These are phyloP conservation scores for Kwoniella sp. DNA, from an alignment of 768 basidiomycete genomes.

Conservation along the genomic window DNA sequence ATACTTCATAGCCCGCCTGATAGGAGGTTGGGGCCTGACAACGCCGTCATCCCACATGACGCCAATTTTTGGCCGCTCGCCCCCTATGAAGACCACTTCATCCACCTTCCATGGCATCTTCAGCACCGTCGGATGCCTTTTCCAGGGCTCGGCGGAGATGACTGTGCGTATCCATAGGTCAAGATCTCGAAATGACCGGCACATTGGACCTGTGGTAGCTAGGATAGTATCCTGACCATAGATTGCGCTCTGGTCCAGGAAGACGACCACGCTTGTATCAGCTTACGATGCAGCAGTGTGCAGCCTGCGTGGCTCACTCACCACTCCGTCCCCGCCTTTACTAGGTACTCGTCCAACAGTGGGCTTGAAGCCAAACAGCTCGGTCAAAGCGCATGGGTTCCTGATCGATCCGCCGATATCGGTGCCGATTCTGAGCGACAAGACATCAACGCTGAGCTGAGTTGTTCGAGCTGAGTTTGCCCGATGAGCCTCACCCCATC, in stretches of 20 bases:
- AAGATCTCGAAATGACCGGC: conserved; percentile 27
- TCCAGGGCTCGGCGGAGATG: conserved; percentile 29
- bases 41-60: conserved; percentile 47
- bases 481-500: neutral
- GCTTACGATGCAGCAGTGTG: too few relatives aligned
- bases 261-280: too few relatives aligned
- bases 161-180: conserved; percentile 24
- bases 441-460: too few relatives aligned
- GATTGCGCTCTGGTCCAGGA: conserved; percentile 7
- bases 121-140: conserved; percentile 13
- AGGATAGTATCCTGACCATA: conserved; percentile 25
- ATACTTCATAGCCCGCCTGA: conserved; percentile 57
- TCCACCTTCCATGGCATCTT: conserved; percentile 33
- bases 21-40: conserved; percentile 36
- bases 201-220: conserved; percentile 34
- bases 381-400: conserved; percentile 16
- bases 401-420: conserved; percentile 41
- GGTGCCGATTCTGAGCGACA: conserved; percentile 27
- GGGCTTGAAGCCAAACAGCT: conserved; percentile 31
- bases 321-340: neutral
- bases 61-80: conserved; percentile 30
- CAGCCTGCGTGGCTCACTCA: too few relatives aligned
- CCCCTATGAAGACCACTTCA: conserved; percentile 40
- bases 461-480: too few relatives aligned
- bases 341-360: conserved; percentile 28